phyloP scores from a whole-genome alignment of 257 asterid genomes.

The Verbena officinalis region DNA sequence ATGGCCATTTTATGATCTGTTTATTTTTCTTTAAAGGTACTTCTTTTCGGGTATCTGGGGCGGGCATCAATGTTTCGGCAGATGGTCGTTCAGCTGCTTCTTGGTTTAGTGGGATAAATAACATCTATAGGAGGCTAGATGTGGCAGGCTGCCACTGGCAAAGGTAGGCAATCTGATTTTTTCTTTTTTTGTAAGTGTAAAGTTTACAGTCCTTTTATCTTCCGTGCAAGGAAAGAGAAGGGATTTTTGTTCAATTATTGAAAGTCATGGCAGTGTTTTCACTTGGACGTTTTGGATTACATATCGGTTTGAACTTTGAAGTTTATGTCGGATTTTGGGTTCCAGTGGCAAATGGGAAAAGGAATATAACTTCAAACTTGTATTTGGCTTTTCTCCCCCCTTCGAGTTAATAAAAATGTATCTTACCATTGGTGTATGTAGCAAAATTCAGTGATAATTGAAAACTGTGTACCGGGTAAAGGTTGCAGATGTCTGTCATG shows the following conservation, averaged over 20 bases:
- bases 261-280: constrained; percentile 7
- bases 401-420: background rate
- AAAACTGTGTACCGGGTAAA: background rate
- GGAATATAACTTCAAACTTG: background rate
- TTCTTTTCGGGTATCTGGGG: constrained; percentile 23
- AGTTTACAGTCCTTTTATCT: background rate
- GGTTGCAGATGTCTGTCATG: background rate
- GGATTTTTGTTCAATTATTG: background rate
- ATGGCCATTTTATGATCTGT: background rate
- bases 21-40: constrained; percentile 29
- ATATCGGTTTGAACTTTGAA: background rate
- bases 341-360: background rate
- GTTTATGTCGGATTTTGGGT: background rate
- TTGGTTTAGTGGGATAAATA: constrained; percentile 25
- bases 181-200: background rate
- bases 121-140: constrained; percentile 27
- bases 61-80: constrained; percentile 30
- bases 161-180: constrained; percentile 46
- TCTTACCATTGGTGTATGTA: background rate
- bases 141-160: constrained; percentile 32
- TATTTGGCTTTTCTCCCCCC: background rate
- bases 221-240: background rate
- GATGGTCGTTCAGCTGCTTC: constrained; percentile 31
- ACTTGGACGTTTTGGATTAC: constrained; percentile 8
- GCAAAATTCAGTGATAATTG: background rate